These are phyloP conservation scores for Boletellus sp. DNA, from an alignment of 768 basidiomycete genomes.

Conservation along the genomic window DNA sequence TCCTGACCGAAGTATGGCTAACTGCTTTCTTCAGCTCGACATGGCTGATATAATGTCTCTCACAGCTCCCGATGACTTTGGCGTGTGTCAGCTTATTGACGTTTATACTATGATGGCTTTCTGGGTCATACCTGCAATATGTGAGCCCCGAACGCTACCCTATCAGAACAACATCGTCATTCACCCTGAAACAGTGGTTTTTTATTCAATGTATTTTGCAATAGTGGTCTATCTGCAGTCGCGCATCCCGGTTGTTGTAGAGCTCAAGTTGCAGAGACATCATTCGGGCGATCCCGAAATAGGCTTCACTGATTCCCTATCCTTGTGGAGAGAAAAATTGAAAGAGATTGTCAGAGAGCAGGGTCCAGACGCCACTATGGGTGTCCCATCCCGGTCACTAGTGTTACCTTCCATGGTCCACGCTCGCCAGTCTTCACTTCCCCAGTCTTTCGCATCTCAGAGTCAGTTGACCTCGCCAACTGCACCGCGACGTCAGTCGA, in stretches of 20 bases:
- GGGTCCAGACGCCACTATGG: neutral
- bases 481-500: slow-evolving; percentile 11
- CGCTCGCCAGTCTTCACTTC: slow-evolving; percentile 4
- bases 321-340: slow-evolving; percentile 4
- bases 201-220: slow-evolving; percentile 42
- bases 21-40: neutral
- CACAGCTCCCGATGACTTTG: slow-evolving; percentile 38
- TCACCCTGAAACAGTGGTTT: slow-evolving; percentile 33
- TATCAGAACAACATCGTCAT: neutral
- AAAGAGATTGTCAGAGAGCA: neutral
- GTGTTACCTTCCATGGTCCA: slow-evolving; percentile 9
- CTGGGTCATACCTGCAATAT: slow-evolving; percentile 51
- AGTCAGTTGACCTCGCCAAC: neutral
- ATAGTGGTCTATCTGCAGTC: slow-evolving; percentile 36
- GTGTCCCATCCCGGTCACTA: slow-evolving; percentile 1
- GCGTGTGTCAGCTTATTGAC: slow-evolving; percentile 46
- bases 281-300: slow-evolving; percentile 19
- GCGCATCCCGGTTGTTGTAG: slow-evolving; percentile 20
- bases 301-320: slow-evolving; percentile 5
- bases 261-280: neutral
- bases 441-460: neutral
- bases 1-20: slow-evolving; percentile 37
- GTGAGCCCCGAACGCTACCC: slow-evolving; percentile 34
- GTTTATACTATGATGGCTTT: slow-evolving; percentile 47
- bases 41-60: neutral